Evolutionary conservation across 805 yeast genomes (phyloP), one percentile per base, ranked within the genome.

Genomic region (Candida khao-thaluensis): DNA sequence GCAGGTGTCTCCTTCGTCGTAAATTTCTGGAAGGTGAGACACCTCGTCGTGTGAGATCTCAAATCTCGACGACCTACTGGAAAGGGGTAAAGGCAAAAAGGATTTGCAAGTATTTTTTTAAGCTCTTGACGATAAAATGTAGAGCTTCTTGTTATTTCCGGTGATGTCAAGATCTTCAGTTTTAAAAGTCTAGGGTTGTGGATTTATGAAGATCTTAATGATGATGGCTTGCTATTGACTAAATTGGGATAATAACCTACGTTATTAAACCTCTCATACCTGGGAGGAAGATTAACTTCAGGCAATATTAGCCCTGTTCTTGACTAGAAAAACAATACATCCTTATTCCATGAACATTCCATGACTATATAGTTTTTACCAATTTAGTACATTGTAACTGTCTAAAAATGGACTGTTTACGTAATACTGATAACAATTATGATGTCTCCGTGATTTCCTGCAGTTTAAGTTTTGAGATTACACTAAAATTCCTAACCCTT

Each of bases 401-500:
- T n/a, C 22, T 20, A 20, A 8, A 7, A 20, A 20, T 7, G 22
- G 22, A 8, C 22, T 20, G 22, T 20, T 20, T 20, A 26, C 17
- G 5, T 8, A 7, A 14, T n/a, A 24, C 27, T 7, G 27, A 24
- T 6, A 26, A 26, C 29, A 26, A 26, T 26, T 20, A 7, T 8
- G 22, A 14, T 26, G 29, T 26, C 32, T 31, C 35, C 17, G 18
- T 3, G 14, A 12, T 11, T 9, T 21, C 20, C 26, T 31, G 35
- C 35, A 30, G 35, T 21, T 21, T 20, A 31, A 31, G 17, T 31
- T 14, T n/a, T 20, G 26, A 4, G 18, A 10, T 31, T 31, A 17
- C 26, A 20, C 35, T 31, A 7, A 20, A 31, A 31, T 31, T 31
- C 26, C 35, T 31, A 31, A 31, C 35, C 35, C 35, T 31, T 21